Conservation (phyloP, 768 basidiomycete species). For the Omphalotus guepiniiformis region DNA sequence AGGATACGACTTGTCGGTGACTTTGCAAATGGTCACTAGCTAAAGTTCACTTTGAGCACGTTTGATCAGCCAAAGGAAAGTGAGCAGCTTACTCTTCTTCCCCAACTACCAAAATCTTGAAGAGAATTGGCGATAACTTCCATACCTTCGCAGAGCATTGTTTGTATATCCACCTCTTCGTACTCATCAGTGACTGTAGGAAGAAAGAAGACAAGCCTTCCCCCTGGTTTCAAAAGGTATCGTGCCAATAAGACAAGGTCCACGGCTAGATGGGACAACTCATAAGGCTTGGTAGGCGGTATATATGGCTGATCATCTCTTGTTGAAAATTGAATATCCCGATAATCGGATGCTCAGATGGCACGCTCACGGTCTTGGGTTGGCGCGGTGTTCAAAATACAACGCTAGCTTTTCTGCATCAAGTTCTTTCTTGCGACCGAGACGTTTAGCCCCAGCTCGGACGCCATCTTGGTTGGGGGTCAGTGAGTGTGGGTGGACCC, state of each 20-base stretch:
- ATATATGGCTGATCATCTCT: constrained; percentile 70
- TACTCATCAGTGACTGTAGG: constrained; percentile 92
- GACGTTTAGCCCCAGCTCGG: constrained; percentile 78
- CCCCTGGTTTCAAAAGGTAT: constrained; percentile 78
- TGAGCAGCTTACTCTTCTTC: constrained; percentile 62
- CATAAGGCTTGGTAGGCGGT: constrained; percentile 90
- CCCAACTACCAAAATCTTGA: constrained; percentile 96
- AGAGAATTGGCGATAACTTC: constrained; percentile 82
- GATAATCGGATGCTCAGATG: background rate
- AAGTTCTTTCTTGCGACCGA: constrained; percentile 61
- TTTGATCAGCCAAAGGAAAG: background rate
- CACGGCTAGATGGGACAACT: constrained; percentile 73
- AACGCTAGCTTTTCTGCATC: constrained; percentile 32
- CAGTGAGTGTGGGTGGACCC: background rate
- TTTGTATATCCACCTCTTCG: constrained; percentile 77
- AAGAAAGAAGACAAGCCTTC: constrained; percentile 93
- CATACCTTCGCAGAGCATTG: constrained; percentile 83
- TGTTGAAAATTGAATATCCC: background rate
- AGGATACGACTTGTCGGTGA: constrained; percentile 35
- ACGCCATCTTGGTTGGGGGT: constrained; percentile 69
- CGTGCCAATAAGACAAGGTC: constrained; percentile 83
- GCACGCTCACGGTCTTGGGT: constrained; percentile 42
- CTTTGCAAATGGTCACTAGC: constrained; percentile 91
- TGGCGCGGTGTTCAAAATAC: constrained; percentile 32
- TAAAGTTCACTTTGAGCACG: constrained; percentile 24